Conservation (phyloP, 345 rosid genomes). For the Brassica rapa region DNA sequence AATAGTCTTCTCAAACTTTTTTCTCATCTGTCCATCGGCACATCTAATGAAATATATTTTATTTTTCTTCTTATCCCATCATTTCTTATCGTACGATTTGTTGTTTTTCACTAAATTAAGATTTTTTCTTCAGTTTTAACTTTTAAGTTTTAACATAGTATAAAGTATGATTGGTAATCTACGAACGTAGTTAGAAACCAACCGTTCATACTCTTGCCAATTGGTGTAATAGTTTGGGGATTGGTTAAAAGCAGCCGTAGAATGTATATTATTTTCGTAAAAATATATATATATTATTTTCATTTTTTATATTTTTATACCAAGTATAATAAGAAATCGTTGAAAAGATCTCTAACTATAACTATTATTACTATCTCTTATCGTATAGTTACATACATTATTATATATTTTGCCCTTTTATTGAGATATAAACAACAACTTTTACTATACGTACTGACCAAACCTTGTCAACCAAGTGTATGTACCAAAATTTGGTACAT, state of each 20-base stretch:
- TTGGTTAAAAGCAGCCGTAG: background rate
- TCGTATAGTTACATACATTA: background rate
- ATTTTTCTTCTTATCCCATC: conserved; percentile 21
- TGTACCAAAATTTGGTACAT: background rate
- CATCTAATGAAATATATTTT: conserved; percentile 31
- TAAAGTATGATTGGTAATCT: conserved; percentile 14
- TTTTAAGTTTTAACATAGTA: background rate
- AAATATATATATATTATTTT: too few species aligned
- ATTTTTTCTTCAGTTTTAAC: background rate
- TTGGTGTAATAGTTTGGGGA: conserved; percentile 8
- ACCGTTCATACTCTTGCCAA: conserved; percentile 6
- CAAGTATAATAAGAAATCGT: too few species aligned
- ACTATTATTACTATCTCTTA: background rate
- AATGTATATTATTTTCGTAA: background rate
- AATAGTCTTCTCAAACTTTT: conserved; percentile 36
- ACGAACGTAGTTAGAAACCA: conserved; percentile 21
- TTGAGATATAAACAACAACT: background rate
- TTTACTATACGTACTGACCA: background rate
- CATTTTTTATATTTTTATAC: too few species aligned
- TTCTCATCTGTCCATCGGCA: conserved; percentile 43
- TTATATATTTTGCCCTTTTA: background rate
- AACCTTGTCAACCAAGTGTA: background rate
- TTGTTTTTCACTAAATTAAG: background rate
- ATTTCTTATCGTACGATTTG: conserved; percentile 25
- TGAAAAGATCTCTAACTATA: too few species aligned